Conservation (phyloP, 495 filamentous ascomycete genomes). For the Aspergillus funiculosus region DNA sequence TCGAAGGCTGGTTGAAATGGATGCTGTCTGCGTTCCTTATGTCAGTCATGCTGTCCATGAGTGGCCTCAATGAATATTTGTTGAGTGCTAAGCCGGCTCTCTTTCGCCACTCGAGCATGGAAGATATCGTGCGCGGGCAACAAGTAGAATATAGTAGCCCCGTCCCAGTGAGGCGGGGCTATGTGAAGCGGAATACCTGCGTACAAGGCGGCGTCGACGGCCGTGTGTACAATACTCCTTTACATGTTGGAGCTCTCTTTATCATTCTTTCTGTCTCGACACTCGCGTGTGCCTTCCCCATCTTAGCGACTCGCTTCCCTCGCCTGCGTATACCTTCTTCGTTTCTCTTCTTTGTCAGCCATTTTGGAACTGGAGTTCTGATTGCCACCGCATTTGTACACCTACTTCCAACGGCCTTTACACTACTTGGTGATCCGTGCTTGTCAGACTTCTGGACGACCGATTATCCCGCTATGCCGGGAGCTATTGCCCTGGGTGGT, state of each 20-base stretch:
- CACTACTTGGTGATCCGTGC: constrained; percentile 64
- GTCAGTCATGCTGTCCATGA: constrained; percentile 23
- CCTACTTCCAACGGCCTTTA: constrained; percentile 68
- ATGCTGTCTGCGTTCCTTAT: constrained; percentile 26
- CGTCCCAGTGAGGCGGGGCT: background rate
- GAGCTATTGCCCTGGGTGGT: constrained; percentile 60
- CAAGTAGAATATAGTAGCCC: background rate
- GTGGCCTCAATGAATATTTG: constrained; percentile 12
- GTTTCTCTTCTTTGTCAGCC: constrained; percentile 61
- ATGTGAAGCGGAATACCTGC: constrained; percentile 22
- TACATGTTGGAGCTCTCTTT: constrained; percentile 64
- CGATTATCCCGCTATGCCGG: constrained; percentile 63
- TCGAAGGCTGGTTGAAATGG: constrained; percentile 26
- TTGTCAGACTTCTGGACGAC: constrained; percentile 61
- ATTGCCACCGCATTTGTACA: constrained; percentile 83
- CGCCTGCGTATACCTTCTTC: constrained; percentile 28
- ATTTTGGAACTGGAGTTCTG: constrained; percentile 79
- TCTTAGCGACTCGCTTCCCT: constrained; percentile 35
- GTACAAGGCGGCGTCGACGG: constrained; percentile 23
- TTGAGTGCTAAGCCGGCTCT: background rate
- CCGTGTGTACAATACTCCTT: constrained; percentile 47
- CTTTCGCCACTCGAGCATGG: background rate
- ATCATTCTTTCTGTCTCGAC: constrained; percentile 61
- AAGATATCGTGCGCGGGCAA: background rate
- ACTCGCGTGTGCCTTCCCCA: constrained; percentile 40